Conservation (phyloP, 495 filamentous ascomycete genomes). For the Penicillium waksmanii region DNA sequence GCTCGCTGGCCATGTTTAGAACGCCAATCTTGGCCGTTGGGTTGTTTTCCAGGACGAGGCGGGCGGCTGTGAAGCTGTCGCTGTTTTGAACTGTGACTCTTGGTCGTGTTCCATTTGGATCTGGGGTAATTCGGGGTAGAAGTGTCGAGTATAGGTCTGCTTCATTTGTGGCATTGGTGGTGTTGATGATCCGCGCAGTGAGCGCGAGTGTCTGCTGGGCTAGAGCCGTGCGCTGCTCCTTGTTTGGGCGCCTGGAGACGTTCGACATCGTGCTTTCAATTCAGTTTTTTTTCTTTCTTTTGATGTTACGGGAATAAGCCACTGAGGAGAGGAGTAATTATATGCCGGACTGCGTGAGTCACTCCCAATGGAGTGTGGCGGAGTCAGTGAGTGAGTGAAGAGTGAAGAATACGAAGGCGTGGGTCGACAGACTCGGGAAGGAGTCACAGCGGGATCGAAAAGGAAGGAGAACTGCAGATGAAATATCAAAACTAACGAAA, state of each 20-base stretch:
- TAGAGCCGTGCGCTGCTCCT: slow-evolving; percentile 8
- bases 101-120: neutral
- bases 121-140: slow-evolving; percentile 1
- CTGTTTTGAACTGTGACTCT: slow-evolving; percentile 10
- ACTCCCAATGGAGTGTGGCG: neutral
- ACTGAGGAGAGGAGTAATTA: neutral
- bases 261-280: neutral
- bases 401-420: neutral
- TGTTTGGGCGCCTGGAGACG: slow-evolving; percentile 7
- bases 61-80: slow-evolving; percentile 18
- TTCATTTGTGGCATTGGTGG: slow-evolving; percentile 5
- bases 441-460: neutral
- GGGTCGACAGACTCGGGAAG: no score
- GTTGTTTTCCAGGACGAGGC: slow-evolving; percentile 3
- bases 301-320: neutral
- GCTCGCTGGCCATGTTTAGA: slow-evolving; percentile 60
- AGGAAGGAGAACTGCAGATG: neutral
- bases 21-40: slow-evolving; percentile 17
- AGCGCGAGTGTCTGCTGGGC: slow-evolving; percentile 10
- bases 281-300: neutral
- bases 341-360: neutral
- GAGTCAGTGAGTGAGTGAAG: neutral
- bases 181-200: slow-evolving; percentile 9
- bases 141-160: slow-evolving; percentile 7
- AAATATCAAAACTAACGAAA: no score